Conservation (phyloP, 441 rosid genomes). For the Mallotus japonicus region DNA sequence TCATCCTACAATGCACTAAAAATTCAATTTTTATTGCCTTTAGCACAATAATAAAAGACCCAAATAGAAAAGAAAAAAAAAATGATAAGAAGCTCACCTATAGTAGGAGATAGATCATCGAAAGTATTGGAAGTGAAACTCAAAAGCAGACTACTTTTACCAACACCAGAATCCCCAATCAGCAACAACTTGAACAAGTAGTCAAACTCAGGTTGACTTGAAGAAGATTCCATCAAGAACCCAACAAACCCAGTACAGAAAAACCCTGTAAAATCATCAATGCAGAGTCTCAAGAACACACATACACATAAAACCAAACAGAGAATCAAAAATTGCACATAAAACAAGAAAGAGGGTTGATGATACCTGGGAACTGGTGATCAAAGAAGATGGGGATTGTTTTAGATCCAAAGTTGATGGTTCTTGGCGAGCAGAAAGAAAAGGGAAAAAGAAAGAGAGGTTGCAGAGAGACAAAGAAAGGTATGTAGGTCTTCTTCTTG, state of each 20-base stretch:
- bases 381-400: neutral
- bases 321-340: slow-evolving; percentile 1
- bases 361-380: slow-evolving; percentile 11
- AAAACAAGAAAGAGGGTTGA: neutral
- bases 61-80: neutral
- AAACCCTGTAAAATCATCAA: slow-evolving; percentile 2
- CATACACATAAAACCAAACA: neutral
- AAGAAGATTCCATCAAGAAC: slow-evolving; percentile 44
- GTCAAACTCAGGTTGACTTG: slow-evolving; percentile 66
- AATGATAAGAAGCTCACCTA: slow-evolving; percentile 34
- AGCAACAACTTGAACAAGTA: slow-evolving; percentile 67
- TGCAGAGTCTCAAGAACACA: neutral
- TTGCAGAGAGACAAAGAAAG: slow-evolving; percentile 26
- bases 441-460: neutral
- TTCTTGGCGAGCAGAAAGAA: neutral
- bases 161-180: slow-evolving; percentile 67
- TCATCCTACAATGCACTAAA: too few species aligned
- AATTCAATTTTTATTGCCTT: too few species aligned
- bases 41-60: neutral
- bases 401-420: slow-evolving; percentile 14
- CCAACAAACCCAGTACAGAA: neutral
- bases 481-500: slow-evolving; percentile 20
- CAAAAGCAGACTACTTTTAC: slow-evolving; percentile 58
- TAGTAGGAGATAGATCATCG: slow-evolving; percentile 52
- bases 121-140: slow-evolving; percentile 48